Evolutionary conservation across 1,284 basidiomycete genomes (phyloP).

Genomic region (Vanrija humicola): DNA sequence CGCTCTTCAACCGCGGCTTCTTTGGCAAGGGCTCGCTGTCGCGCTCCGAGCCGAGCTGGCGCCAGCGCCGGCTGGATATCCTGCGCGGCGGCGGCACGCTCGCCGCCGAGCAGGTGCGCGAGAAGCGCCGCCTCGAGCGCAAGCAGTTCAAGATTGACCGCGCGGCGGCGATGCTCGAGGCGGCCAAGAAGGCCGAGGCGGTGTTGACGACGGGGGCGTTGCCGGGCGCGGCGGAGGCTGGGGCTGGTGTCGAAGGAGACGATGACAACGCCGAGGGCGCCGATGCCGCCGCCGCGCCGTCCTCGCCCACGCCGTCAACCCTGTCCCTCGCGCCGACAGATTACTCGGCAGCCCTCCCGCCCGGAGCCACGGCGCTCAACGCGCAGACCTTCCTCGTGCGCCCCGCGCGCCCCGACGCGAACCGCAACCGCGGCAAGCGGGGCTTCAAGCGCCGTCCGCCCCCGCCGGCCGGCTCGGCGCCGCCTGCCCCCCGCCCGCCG

Average conservation of each 20-base stretch:
- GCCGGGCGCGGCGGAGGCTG: conserved; percentile 13
- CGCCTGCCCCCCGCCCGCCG: not conserved
- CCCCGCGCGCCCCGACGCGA: conserved; percentile 44
- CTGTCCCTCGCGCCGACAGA: conserved; percentile 10
- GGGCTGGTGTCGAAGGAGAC: not conserved
- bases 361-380: conserved; percentile 35
- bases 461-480: conserved; percentile 2
- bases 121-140: conserved; percentile 74
- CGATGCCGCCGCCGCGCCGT: not conserved
- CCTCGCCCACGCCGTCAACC: conserved; percentile 12
- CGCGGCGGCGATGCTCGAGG: conserved; percentile 47
- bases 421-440: conserved; percentile 42
- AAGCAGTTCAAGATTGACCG: conserved; percentile 88
- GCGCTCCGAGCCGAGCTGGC: conserved; percentile 92
- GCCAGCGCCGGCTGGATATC: conserved; percentile 68
- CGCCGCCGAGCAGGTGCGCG: conserved; percentile 71
- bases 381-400: conserved; percentile 48
- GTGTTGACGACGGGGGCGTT: conserved; percentile 32
- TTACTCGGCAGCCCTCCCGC: not conserved
- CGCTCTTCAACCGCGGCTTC: conserved; percentile 87
- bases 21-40: conserved; percentile 95
- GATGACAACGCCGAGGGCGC: not conserved
- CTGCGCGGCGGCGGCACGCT: conserved; percentile 45
- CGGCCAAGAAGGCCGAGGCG: conserved; percentile 48
- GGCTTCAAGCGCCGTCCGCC: conserved; percentile 33